phyloP scores from a whole-genome alignment of 2,329 filamentous ascomycete species.

The Beauveria scarabaeidicola region DNA sequence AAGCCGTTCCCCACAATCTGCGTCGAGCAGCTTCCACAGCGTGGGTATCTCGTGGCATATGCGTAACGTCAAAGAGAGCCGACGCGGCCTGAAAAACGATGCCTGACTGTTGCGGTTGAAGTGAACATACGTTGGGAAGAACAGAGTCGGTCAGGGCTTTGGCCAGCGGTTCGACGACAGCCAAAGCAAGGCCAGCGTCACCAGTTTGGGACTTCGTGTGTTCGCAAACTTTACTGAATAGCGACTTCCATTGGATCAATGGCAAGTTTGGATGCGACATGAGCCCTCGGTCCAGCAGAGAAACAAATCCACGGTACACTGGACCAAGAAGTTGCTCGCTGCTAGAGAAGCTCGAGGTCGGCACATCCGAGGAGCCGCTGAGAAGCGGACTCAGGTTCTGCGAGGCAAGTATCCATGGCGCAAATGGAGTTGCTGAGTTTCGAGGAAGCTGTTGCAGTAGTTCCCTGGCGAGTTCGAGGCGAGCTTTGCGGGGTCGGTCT shows the following conservation, averaged over 20 bases:
- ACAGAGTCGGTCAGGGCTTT: conserved; percentile 39
- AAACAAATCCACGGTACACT: conserved; percentile 61
- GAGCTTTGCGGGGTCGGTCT: conserved; percentile 35
- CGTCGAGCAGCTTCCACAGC: conserved; percentile 57
- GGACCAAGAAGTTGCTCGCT: conserved; percentile 46
- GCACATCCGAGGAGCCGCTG: conserved; percentile 20
- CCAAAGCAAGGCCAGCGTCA: conserved; percentile 56
- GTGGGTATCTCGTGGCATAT: conserved; percentile 50
- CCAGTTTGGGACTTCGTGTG: conserved; percentile 56
- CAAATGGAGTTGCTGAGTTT: conserved; percentile 36
- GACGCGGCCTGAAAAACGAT: conserved; percentile 21
- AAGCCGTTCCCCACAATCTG: conserved; percentile 49
- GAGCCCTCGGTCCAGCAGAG: conserved; percentile 57
- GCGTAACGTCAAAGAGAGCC: conserved; percentile 39
- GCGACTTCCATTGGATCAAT: conserved; percentile 37
- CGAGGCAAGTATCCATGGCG: conserved; percentile 44
- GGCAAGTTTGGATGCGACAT: conserved; percentile 39
- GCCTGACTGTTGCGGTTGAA: neutral
- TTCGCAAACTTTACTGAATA: conserved; percentile 49
- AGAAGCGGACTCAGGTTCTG: conserved; percentile 36
- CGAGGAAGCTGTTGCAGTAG: conserved; percentile 41
- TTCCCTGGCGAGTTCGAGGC: conserved; percentile 40
- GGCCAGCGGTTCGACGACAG: conserved; percentile 63
- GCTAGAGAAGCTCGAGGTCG: conserved; percentile 17
- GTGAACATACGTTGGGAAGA: conserved; percentile 10